Evolutionary conservation across 2,329 filamentous ascomycete species (phyloP).

Genomic region (Diaporthe vaccinii): DNA sequence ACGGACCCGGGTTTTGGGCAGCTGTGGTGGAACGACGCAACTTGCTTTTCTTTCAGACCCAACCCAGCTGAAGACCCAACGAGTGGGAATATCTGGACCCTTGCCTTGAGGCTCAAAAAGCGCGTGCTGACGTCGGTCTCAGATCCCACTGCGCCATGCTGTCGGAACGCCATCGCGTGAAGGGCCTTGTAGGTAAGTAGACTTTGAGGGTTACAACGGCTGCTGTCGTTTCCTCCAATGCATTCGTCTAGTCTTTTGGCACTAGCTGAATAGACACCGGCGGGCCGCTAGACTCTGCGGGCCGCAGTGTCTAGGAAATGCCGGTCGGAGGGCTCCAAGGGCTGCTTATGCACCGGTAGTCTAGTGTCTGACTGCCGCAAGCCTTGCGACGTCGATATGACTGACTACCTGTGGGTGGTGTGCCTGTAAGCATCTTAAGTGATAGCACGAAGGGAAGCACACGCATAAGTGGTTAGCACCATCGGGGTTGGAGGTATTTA

Average conservation of each 20-base stretch:
- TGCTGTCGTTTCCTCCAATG: not conserved
- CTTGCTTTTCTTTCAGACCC: constrained; percentile 4
- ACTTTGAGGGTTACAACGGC: constrained; percentile 6
- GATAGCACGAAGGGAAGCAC: not conserved
- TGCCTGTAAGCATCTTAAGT: not conserved
- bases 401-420: not conserved
- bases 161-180: not conserved
- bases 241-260: constrained; percentile 7
- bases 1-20: not conserved
- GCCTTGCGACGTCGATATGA: not conserved
- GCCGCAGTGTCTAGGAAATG: constrained; percentile 13
- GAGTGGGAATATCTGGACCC: not conserved
- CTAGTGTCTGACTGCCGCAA: constrained; percentile 22
- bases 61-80: not conserved
- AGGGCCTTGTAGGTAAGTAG: not conserved
- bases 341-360: not conserved
- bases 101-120: constrained; percentile 19
- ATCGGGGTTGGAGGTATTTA: not conserved
- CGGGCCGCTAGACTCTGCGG: constrained; percentile 9
- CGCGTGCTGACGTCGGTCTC: constrained; percentile 3
- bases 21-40: constrained; percentile 7
- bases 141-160: not conserved
- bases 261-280: not conserved
- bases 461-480: not conserved
- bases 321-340: not conserved